These are phyloP conservation scores for Phaffia tasmanica DNA, from an alignment of 768 basidiomycete species.

Conservation along the genomic window DNA sequence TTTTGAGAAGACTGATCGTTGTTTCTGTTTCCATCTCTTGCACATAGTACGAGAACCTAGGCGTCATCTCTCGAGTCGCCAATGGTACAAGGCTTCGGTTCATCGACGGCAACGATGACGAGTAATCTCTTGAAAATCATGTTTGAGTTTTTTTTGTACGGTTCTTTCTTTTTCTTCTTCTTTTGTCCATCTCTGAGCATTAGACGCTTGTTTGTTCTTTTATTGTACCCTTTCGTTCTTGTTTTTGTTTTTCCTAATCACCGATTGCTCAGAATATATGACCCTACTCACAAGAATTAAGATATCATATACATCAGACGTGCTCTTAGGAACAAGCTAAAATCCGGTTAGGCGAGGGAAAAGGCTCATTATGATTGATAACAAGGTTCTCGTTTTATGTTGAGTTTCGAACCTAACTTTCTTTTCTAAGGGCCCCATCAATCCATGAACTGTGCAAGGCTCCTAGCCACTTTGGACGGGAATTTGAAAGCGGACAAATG, in stretches of 20 bases:
- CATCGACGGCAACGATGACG: conserved; percentile 33
- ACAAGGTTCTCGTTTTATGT: too few species aligned
- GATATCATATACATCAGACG: too few species aligned
- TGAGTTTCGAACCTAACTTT: too few species aligned
- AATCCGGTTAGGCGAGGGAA: too few species aligned
- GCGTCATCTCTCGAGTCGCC: conserved; percentile 70
- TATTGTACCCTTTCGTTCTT: too few species aligned
- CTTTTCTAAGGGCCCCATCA: neutral
- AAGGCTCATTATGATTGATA: too few species aligned
- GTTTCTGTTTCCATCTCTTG: conserved; percentile 9
- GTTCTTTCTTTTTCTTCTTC: too few species aligned
- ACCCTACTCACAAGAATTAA: too few species aligned
- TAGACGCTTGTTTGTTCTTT: too few species aligned
- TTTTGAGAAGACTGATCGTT: neutral
- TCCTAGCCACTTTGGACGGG: conserved; percentile 13
- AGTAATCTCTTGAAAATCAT: neutral
- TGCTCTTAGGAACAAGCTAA: too few species aligned
- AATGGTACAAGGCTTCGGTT: conserved; percentile 72
- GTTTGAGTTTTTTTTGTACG: neutral
- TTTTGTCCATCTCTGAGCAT: neutral
- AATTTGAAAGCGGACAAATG: conserved; percentile 19
- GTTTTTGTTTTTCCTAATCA: too few species aligned
- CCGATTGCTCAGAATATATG: too few species aligned
- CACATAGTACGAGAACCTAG: conserved; percentile 71
- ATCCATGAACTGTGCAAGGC: conserved; percentile 14